Evolutionary conservation across 2,329 filamentous ascomycete genomes (phyloP).

Genomic region (Calonectria fujianensis): DNA sequence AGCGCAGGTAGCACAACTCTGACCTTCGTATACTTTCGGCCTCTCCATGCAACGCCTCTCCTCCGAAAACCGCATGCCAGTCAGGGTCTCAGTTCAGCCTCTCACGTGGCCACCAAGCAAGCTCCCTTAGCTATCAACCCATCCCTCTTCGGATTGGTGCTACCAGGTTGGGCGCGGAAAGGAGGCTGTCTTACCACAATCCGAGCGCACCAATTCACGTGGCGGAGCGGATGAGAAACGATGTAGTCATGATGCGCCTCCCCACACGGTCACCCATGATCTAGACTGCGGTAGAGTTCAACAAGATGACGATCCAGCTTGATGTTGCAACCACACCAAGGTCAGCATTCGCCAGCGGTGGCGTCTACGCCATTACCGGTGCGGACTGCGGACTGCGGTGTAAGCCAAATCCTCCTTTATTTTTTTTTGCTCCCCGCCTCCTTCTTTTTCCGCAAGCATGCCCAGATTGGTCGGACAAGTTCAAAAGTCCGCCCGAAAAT

Average conservation of each 20-base stretch:
- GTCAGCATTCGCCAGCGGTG: not conserved
- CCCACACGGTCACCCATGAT: not conserved
- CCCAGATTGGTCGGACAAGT: not conserved
- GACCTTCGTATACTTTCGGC: not conserved
- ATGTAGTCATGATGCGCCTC: not conserved
- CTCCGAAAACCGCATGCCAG: constrained; percentile 13
- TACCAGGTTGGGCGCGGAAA: not conserved
- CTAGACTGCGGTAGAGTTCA: constrained; percentile 20
- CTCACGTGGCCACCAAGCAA: constrained; percentile 5
- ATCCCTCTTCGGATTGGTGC: not conserved
- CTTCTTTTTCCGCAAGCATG: not conserved
- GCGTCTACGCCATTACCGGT: constrained; percentile 7
- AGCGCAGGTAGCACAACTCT: not conserved
- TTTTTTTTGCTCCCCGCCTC: too few species aligned
- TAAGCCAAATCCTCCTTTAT: not conserved
- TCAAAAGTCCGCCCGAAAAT: not conserved
- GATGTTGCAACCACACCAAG: not conserved
- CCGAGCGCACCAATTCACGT: not conserved
- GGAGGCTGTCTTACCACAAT: not conserved
- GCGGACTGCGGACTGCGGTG: not conserved
- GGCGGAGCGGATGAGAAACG: constrained; percentile 12
- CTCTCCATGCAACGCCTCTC: constrained; percentile 3
- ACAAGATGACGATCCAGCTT: not conserved
- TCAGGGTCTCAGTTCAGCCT: not conserved
- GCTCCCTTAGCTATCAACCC: not conserved